Evolutionary conservation across 768 basidiomycete genomes (phyloP).

Genomic region (Leucogyrophana mollusca): DNA sequence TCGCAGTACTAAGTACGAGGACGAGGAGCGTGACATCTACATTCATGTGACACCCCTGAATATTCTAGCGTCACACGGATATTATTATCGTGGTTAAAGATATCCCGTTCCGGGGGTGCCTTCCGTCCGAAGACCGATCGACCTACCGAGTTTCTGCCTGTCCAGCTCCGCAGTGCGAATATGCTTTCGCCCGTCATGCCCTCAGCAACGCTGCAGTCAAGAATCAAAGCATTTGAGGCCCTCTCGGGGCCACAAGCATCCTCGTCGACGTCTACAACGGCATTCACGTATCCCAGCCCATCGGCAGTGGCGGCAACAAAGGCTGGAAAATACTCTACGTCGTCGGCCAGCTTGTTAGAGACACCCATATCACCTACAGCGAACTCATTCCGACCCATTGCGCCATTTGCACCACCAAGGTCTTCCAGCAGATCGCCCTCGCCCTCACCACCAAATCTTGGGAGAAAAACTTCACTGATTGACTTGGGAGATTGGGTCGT

Average conservation of each 20-base stretch:
- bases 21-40: no score
- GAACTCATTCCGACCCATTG: conserved; percentile 41
- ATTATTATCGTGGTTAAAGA: no score
- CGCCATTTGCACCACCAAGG: conserved; percentile 30
- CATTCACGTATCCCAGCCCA: conserved; percentile 13
- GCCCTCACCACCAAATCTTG: conserved; percentile 42
- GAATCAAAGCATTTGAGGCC: conserved; percentile 66
- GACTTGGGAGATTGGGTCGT: conserved; percentile 76
- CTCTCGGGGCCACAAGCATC: conserved; percentile 27
- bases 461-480: conserved; percentile 58
- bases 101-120: no score
- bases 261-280: conserved; percentile 21
- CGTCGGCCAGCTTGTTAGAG: conserved; percentile 39
- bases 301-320: conserved; percentile 9
- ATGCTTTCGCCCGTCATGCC: conserved; percentile 32
- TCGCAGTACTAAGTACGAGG: no score
- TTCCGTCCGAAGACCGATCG: no score
- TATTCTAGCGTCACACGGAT: no score
- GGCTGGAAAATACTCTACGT: conserved; percentile 2
- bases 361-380: conserved; percentile 49
- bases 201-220: conserved; percentile 50
- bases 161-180: conserved; percentile 8
- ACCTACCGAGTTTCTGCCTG: no score
- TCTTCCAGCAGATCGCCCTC: conserved; percentile 31
- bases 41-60: no score